Evolutionary conservation across 345 rosid species (phyloP).

Genomic region (Trapa bicornis): DNA sequence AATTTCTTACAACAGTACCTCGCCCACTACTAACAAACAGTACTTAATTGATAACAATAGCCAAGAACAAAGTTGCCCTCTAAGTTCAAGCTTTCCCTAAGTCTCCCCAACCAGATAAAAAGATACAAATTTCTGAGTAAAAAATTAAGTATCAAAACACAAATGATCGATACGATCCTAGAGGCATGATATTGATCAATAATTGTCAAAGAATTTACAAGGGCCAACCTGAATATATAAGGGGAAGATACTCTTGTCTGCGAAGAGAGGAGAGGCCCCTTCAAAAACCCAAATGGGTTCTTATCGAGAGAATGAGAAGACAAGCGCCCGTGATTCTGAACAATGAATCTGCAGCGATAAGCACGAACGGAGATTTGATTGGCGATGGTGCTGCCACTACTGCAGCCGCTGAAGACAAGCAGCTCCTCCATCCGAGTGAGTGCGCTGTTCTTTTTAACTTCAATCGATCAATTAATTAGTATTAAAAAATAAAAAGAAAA

Average conservation of each 20-base stretch:
- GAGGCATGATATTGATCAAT: background rate
- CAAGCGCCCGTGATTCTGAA: background rate
- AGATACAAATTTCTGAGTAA: background rate
- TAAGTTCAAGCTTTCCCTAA: background rate
- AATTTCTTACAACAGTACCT: too few relatives aligned
- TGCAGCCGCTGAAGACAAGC: background rate
- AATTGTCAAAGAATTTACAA: background rate
- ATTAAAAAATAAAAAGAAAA: background rate
- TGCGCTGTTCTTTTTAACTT: background rate
- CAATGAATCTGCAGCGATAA: background rate
- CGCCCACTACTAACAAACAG: too few relatives aligned
- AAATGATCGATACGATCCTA: background rate
- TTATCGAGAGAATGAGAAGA: background rate
- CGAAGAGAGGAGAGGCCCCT: background rate
- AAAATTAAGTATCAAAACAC: background rate
- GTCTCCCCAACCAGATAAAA: background rate
- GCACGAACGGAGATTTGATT: background rate
- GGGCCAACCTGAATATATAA: background rate
- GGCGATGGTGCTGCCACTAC: background rate
- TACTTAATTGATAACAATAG: background rate
- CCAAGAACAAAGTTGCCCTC: background rate
- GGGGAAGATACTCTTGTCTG: background rate
- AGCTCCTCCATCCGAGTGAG: slow-evolving; percentile 5
- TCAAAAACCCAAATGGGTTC: background rate
- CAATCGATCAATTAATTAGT: background rate